Conservation (phyloP, 192 early-diverging fungal species). For the Anaeromyces robustus region DNA sequence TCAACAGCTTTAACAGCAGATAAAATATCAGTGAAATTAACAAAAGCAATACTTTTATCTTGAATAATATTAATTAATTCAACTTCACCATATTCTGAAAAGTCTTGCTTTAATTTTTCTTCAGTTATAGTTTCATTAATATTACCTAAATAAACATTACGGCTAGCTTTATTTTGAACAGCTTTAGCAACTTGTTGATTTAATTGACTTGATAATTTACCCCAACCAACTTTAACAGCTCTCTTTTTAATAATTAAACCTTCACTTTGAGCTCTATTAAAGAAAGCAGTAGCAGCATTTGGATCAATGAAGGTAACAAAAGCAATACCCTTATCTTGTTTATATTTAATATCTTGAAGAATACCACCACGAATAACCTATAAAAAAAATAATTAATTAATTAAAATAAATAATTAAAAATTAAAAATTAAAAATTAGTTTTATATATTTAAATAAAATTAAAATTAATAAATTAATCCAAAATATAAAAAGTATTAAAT, state of each 20-base stretch:
- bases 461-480: no score
- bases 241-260: constrained; percentile 56
- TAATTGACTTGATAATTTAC: constrained; percentile 39
- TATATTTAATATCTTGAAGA: constrained; percentile 57
- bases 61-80: constrained; percentile 67
- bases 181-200: constrained; percentile 29
- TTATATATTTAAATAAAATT: no score
- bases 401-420: not conserved
- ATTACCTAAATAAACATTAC: constrained; percentile 43
- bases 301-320: constrained; percentile 78
- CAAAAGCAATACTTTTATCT: constrained; percentile 74
- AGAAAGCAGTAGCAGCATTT: constrained; percentile 40
- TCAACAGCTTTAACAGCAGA: constrained; percentile 68
- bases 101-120: constrained; percentile 56
- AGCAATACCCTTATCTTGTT: constrained; percentile 60
- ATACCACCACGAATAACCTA: constrained; percentile 67
- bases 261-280: constrained; percentile 31
- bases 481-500: no score
- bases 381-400: constrained; percentile 1
- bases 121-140: constrained; percentile 45
- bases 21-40: constrained; percentile 65
- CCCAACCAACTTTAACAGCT: constrained; percentile 68
- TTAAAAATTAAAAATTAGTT: constrained; percentile 1
- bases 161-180: constrained; percentile 44
- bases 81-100: constrained; percentile 70